Conservation (phyloP, 768 basidiomycete genomes). For the Jaapia argillacea region DNA sequence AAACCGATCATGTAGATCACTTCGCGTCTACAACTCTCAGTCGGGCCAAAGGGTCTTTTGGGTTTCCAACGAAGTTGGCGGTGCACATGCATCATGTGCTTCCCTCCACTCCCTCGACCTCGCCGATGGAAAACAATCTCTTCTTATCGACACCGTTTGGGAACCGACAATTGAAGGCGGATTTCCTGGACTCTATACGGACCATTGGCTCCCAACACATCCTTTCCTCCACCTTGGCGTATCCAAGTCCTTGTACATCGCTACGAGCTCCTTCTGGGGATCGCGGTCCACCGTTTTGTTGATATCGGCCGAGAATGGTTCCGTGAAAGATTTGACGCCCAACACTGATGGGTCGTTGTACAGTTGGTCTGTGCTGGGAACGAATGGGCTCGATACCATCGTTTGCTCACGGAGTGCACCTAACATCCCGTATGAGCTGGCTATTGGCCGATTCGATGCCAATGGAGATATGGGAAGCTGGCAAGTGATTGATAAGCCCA, state of each 20-base stretch:
- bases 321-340: conserved; percentile 34
- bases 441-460: conserved; percentile 31
- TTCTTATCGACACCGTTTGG: conserved; percentile 32
- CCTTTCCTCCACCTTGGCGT: conserved; percentile 25
- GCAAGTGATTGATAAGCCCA: conserved; percentile 33
- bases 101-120: conserved; percentile 37
- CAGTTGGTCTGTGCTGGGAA: conserved; percentile 47
- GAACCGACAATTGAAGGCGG: conserved; percentile 24
- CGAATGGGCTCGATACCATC: conserved; percentile 31
- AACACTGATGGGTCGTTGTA: conserved; percentile 22
- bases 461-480: conserved; percentile 17
- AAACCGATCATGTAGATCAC: no score
- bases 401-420: conserved; percentile 43
- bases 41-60: conserved; percentile 38
- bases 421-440: conserved; percentile 33
- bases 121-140: conserved; percentile 2
- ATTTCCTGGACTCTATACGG: conserved; percentile 59
- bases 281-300: conserved; percentile 41
- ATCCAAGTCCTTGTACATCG: conserved; percentile 17
- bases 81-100: conserved; percentile 49
- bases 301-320: conserved; percentile 31
- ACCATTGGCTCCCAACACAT: conserved; percentile 30
- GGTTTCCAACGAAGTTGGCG: conserved; percentile 44
- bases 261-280: conserved; percentile 43
- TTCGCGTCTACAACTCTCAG: no score